Evolutionary conservation across 148 eudicot genomes (phyloP), one percentile per base, ranked within the genome.

Genomic region (Pouteria glomerata): DNA sequence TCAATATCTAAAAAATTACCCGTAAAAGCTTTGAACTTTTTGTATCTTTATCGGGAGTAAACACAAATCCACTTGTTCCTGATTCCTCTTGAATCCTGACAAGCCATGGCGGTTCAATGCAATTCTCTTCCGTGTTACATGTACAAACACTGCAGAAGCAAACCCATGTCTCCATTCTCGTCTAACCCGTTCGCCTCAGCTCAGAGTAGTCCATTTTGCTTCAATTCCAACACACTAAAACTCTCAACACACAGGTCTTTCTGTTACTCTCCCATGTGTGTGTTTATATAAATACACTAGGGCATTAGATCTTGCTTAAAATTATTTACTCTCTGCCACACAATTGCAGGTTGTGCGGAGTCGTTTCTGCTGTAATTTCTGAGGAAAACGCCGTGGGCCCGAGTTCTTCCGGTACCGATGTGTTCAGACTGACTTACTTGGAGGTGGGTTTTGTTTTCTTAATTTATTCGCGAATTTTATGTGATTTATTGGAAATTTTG

Each of bases 341-440:
- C 64, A 0, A 39, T 11, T 21, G 4, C 80, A 86, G 91, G 78
- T 76, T 63, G 35, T 71, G 56, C 26, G 75, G 70, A 44, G 80
- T 64, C 73, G 81, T 81, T 47, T 83, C 90, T 16, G 87, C 91
- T 64, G 67, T 85, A 16, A 73, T 85, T 76, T 89, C 96, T 35
- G 96, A 86, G 70, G 87, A 87, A 76, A 86, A 69, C 61, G 77
- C 79, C 30, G 79, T 75, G 73, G 85, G 76, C 48, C 82, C 83
- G 57, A 68, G 62, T 18, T 53, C 78, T 65, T 83, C 87, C 55
- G 75, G 80, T 23, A 66, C 76, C 76, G 87, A 78, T 80, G 41
- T 55, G 70, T 84, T 91, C 83, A 87, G 76, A 76, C 96, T 94
- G 68, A 94, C 96, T 85, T 94, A 83, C 74, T 83, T 94, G 75